These are phyloP conservation scores for Salvia rosmarinus DNA, from an alignment of 257 asterid species.

Conservation along the genomic window DNA sequence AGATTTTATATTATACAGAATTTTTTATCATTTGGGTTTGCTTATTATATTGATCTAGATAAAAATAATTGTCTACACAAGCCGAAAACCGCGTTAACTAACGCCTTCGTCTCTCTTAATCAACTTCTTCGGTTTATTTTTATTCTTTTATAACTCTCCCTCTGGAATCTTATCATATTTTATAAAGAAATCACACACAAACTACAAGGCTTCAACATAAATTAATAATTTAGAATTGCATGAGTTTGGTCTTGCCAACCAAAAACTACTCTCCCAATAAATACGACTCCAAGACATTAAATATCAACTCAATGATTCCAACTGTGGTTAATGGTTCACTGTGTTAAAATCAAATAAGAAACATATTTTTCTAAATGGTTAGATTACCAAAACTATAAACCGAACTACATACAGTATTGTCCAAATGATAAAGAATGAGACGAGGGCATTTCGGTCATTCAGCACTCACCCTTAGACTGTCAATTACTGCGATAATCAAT, in stretches of 20 bases:
- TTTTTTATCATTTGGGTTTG: not conserved
- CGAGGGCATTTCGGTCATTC: slow-evolving; percentile 14
- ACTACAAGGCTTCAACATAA: not conserved
- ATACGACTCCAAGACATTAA: not conserved
- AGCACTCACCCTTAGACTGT: not conserved
- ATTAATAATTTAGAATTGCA: not conserved
- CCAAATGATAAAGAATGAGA: not conserved
- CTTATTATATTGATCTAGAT: no score
- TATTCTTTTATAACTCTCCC: not conserved
- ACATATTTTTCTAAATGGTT: not conserved
- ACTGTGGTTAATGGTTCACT: not conserved
- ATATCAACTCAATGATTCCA: not conserved
- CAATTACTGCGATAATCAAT: slow-evolving; percentile 10
- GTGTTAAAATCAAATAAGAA: not conserved
- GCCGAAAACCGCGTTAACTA: slow-evolving; percentile 26
- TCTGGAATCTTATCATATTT: not conserved
- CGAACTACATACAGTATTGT: no score
- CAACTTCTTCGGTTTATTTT: not conserved
- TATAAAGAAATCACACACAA: not conserved
- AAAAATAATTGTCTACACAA: not conserved
- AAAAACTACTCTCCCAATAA: not conserved
- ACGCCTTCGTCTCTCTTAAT: slow-evolving; percentile 23
- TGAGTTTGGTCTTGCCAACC: not conserved
- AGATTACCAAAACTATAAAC: not conserved
- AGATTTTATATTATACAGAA: not conserved